A percentile compares a stretch with the other conserved stretches of the same genome.
Evolutionary conservation across 306 rosid genomes (phyloP).

Genomic region (Prunus fruticosa): DNA sequence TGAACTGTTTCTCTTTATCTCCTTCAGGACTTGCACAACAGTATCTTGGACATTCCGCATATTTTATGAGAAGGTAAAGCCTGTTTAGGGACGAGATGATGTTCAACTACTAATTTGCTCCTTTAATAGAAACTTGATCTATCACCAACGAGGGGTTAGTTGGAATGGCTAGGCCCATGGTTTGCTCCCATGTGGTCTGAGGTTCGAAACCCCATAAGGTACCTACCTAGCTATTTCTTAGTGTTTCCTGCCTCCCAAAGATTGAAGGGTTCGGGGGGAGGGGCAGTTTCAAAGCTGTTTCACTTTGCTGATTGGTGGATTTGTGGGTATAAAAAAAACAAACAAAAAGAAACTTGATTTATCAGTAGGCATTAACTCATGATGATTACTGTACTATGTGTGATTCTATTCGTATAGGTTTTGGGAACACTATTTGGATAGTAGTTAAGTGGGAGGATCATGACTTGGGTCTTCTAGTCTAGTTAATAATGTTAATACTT

Average conservation of each 20-base stretch:
- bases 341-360: too few species aligned
- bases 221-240: too few species aligned
- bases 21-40: conserved; percentile 81
- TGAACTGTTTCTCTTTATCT: conserved; percentile 22
- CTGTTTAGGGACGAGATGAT: conserved; percentile 3
- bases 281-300: too few species aligned
- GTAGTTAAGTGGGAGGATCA: background rate
- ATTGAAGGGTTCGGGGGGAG: too few species aligned
- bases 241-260: too few species aligned
- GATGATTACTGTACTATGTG: background rate
- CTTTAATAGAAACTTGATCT: conserved; percentile 15
- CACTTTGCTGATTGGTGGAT: too few species aligned
- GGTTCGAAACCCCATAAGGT: too few species aligned
- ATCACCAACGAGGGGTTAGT: too few species aligned
- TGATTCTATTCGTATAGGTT: background rate
- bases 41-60: conserved; percentile 91
- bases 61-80: conserved; percentile 80
- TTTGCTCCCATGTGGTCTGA: too few species aligned
- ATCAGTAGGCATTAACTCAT: background rate
- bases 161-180: too few species aligned
- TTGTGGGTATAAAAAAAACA: too few species aligned
- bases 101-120: conserved; percentile 7
- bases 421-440: background rate
- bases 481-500: background rate
- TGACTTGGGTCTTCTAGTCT: background rate